Base-by-base conservation (phyloP, 345 rosid genomes). In the Moricandia arvensis region DNA sequence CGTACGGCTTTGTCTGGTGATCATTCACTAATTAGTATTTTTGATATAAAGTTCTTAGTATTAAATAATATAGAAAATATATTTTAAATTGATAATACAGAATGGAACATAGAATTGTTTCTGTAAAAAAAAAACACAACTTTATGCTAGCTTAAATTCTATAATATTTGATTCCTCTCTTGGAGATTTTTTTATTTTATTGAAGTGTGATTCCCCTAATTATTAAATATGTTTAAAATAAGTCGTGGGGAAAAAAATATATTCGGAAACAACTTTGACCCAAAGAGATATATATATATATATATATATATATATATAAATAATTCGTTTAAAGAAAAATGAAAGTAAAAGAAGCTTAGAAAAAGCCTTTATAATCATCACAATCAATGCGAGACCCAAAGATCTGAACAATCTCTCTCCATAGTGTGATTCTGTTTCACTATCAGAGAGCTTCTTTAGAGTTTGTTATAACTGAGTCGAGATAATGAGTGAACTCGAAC, bases 401-500 rank as follows among this genome's bases (percentile, higher is more conserved):
- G 51, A 43, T 43, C 51, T 43, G 7, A 43, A 43, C 51, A 43
- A 13, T 43, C 51, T 43, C 51, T 45, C 53, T 6, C 53, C 16
- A 13, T 5, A n/a, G 17, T 45, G n/a, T 69, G 70, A 54, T 62
- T 63, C 49, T 9, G 47, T 45, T 47, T 59, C 37, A 5, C 12
- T 0, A 30, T 57, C 58, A 30, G 71, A 58, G 29, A 41, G 0
- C 16, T 43, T 43, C 35, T 24, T 66, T 35, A 1, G 0, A 33
- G 38, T 59, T 16, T 75, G 53, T 62, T 11, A 16, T 53, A 12
- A 59, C 47, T 6, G 68, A 72, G 38, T 66, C 41, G 15, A 45
- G 17, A 77, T 55, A 55, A 90, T 87, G 91, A 90, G 83, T 79
- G 87, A 72, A 71, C 82, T 85, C 54, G 43, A 79, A 31, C 62